Conservation (phyloP, 345 rosid species). For the Pistacia atlantica region DNA sequence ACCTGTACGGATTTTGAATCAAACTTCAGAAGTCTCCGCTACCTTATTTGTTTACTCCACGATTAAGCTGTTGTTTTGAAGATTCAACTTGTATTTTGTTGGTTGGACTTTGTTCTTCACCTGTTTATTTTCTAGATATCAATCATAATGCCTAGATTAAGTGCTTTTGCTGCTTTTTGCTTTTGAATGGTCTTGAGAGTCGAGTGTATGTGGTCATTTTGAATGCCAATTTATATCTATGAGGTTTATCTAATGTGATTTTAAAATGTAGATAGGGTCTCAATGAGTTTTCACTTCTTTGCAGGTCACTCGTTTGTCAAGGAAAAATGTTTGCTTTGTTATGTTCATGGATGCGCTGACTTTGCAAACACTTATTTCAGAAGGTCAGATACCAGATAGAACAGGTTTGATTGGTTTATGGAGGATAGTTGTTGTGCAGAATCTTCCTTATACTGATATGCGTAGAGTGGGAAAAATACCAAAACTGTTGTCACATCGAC, state of each 20-base stretch:
- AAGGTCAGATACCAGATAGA: constrained; percentile 76
- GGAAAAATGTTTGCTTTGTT: constrained; percentile 96
- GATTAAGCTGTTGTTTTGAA: not conserved
- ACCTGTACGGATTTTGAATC: too few species aligned
- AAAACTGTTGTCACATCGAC: constrained; percentile 82
- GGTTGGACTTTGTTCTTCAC: not conserved
- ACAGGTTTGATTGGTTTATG: constrained; percentile 90
- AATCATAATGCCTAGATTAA: not conserved
- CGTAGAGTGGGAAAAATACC: constrained; percentile 98
- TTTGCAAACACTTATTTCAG: constrained; percentile 68
- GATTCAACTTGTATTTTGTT: not conserved
- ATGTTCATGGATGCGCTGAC: constrained; percentile 91
- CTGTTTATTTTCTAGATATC: not conserved
- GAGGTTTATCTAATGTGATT: not conserved
- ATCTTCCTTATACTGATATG: constrained; percentile 88
- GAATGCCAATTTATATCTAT: not conserved
- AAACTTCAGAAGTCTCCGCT: not conserved
- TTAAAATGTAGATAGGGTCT: constrained; percentile 3
- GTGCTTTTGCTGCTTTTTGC: not conserved
- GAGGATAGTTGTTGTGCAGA: constrained; percentile 90
- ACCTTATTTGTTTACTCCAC: not conserved
- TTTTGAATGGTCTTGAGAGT: not conserved
- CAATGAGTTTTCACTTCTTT: constrained; percentile 21
- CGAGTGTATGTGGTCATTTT: not conserved
- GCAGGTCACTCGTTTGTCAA: constrained; percentile 84